Evolutionary conservation across 2,329 filamentous ascomycete species (phyloP).

Genomic region (Emergomyces pasteurianus): DNA sequence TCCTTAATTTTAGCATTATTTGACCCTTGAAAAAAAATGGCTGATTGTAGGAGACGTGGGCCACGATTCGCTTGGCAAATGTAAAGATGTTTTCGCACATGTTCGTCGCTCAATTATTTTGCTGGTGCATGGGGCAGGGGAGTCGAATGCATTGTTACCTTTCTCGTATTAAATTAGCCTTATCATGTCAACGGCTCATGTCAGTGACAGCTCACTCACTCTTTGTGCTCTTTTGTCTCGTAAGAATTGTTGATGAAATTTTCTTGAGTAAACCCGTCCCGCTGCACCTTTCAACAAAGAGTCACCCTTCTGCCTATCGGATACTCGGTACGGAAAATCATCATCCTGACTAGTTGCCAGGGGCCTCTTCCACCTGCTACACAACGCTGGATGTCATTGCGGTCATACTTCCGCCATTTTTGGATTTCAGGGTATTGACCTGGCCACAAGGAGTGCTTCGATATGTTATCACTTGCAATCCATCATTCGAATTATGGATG

Average conservation of each 20-base stretch:
- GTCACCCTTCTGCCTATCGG: not conserved
- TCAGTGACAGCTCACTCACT: not conserved
- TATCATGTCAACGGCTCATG: not conserved
- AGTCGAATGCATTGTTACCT: not conserved
- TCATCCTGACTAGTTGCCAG: not conserved
- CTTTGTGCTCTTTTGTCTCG: not conserved
- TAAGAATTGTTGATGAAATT: not conserved
- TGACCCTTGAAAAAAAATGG: not conserved
- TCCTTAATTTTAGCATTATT: not conserved
- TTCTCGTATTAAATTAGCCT: not conserved
- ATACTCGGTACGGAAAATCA: not conserved
- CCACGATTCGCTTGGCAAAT: not conserved
- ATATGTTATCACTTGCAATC: too few relatives aligned
- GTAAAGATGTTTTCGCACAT: not conserved
- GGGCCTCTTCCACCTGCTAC: not conserved
- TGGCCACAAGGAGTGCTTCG: too few relatives aligned
- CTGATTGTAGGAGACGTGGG: not conserved
- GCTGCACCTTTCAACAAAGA: not conserved
- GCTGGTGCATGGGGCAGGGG: not conserved
- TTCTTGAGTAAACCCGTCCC: not conserved
- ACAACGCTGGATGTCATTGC: not conserved
- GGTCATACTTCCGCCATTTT: not conserved
- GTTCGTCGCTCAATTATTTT: not conserved
- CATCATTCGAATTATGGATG: not conserved
- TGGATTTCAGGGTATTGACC: not conserved